Base-by-base conservation (phyloP, 257 asterid species). In the Ocimum tenuiflorum region DNA sequence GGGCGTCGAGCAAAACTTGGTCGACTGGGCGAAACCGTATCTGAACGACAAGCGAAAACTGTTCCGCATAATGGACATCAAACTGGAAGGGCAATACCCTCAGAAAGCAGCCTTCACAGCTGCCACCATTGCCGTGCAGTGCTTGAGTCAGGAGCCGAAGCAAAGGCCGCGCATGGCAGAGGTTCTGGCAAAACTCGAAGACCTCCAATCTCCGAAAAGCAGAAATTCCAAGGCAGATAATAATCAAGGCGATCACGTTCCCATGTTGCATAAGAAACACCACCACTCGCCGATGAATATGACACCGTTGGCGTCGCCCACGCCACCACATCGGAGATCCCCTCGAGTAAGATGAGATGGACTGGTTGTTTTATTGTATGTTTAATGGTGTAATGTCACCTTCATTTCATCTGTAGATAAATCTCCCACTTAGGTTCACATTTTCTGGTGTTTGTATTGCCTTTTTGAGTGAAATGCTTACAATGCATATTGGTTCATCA, bases 281-380 rank as follows among this genome's bases (percentile, higher is more conserved):
- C 73, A 68, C 33, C 73, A 20, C n/a, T 58, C 73, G 11, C 73
- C 73, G 3, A 57, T 45, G 51, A 47, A 35, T n/a, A 46, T 57
- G 43, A 67, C 65, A 9, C 58, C 73, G 6, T 43, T 69, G 75
- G 91, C 82, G 6, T 89, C 95, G 6, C 89, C 91, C 1, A 53
- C 76, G 73, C 88, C 86, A 11, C 69, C 81, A 0, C 74, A 57
- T 27, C 79, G 82, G 31, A 84, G 80, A 74, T 60, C 88, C 7
- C 76, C 86, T 0, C 80, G 83, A 3, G 78, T 60, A 15, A 67
- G 82, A 64, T 87, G 82, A 88, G 31, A 4, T 4, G 4, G 31
- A 27, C 4, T 27, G 4, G 31, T 27, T 27, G 31, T 4, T 27
- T 2, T 27, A 27, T 27, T 4, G 4, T n/a, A n/a, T n/a, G n/a